Base-by-base conservation (phyloP, 352 stramenopile species). In the Phytophthora palmivora region DNA sequence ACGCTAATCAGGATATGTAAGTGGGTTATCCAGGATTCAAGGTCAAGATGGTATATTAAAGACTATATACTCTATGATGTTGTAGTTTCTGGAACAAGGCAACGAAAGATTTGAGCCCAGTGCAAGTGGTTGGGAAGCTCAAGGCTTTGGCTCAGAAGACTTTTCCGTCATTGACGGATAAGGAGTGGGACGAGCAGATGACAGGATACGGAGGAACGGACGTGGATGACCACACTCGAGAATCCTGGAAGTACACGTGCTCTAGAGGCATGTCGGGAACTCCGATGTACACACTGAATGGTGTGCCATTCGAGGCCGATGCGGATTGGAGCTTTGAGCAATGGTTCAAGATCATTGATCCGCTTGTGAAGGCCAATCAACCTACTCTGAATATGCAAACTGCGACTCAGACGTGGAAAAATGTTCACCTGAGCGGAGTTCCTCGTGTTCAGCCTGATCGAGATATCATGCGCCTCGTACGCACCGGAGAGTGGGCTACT, bases 161-260 rank as follows among this genome's bases (percentile, higher is more conserved):
- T 16, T 92, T 93, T 44, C 72, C 86, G 8, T 60, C 57, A 5
- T 62, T 95, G 37, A 88, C 75, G 10, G 70, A 87, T 24, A 66
- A 67, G 36, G 76, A 93, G 33, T 95, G 86, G 86, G 70, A 74
- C 2, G 74, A 85, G 16, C 78, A 75, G 26, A 93, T 93, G 82
- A 89, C 78, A 0, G 84, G 84, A 24, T 90, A 88, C 30, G 86
- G 86, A 45, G 84, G 86, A 59, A 93, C 84, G 5, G 72, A 85
- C 22, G 79, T 78, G 4, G 86, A 95, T 58, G 70, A 76, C 21
- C 68, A 74, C 33, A 65, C 77, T 3, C 82, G 86, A 43, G 70
- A 82, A 43, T 75, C 77, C 18, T 95, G 86, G 86, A 95, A 95
- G 66, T 92, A 95, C 73, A 75, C 80, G 36, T 95, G 86, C 67